Percentiles rank a stretch among this genome's conserved stretches.
Evolutionary conservation across 768 basidiomycete species (phyloP).

Genomic region (Collybiopsis luxurians): DNA sequence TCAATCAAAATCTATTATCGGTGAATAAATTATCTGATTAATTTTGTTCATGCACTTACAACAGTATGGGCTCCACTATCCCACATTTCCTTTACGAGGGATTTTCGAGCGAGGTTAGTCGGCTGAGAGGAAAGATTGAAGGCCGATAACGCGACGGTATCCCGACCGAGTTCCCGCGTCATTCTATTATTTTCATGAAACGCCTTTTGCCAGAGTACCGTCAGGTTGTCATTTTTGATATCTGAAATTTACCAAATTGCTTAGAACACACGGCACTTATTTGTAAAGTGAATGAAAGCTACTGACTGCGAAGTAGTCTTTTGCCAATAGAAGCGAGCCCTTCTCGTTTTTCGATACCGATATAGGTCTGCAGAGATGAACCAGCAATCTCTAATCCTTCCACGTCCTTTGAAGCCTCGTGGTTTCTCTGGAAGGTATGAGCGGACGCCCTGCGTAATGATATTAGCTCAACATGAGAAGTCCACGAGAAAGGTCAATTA

Average conservation of each 20-base stretch:
- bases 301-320: conserved; percentile 55
- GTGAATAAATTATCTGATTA: conserved; percentile 8
- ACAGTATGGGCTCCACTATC: conserved; percentile 84
- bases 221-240: conserved; percentile 42
- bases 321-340: conserved; percentile 68
- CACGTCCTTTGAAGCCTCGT: conserved; percentile 15
- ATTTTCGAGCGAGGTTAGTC: conserved; percentile 56
- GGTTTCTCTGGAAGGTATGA: conserved; percentile 55
- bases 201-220: conserved; percentile 53
- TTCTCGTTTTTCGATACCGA: conserved; percentile 76
- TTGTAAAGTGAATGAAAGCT: no score
- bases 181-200: conserved; percentile 48
- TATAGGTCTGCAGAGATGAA: conserved; percentile 58
- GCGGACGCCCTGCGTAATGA: conserved; percentile 55
- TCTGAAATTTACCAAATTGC: conserved; percentile 29
- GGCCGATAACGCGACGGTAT: conserved; percentile 75
- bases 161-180: conserved; percentile 38
- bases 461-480: conserved; percentile 7
- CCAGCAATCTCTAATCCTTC: conserved; percentile 39
- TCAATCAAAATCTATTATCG: conserved; percentile 75
- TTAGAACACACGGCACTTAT: conserved; percentile 1
- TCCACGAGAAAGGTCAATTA: conserved; percentile 15
- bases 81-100: conserved; percentile 84
- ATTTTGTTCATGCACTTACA: conserved; percentile 36
- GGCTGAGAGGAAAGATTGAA: conserved; percentile 81